These are phyloP conservation scores for Blepharisma japonicum DNA, from an alignment of 73 alveolate species.

Conservation along the genomic window DNA sequence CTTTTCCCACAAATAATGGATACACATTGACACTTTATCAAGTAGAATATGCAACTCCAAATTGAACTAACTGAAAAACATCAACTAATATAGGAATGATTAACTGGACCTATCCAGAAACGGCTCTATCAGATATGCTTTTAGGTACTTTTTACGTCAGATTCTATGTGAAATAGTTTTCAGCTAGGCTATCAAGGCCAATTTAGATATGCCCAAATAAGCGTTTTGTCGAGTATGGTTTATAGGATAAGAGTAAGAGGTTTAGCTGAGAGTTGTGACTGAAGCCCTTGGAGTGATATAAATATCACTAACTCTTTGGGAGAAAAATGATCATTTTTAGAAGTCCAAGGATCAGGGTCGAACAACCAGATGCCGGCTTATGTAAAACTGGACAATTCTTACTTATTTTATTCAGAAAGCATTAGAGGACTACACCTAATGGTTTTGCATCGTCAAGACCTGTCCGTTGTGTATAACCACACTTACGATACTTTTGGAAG, in stretches of 20 bases:
- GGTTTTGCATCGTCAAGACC: neutral
- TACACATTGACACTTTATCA: too few relatives aligned
- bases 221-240: neutral
- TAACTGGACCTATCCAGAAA: too few relatives aligned
- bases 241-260: conserved; percentile 5
- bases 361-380: neutral
- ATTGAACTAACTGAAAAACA: too few relatives aligned
- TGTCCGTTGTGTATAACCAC: neutral
- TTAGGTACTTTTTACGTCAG: too few relatives aligned
- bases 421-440: neutral
- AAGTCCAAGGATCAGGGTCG: conserved; percentile 8
- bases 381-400: neutral
- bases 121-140: too few relatives aligned
- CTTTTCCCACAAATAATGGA: too few relatives aligned
- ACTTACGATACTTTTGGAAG: neutral
- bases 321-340: neutral
- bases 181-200: too few relatives aligned
- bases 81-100: too few relatives aligned
- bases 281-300: conserved; percentile 17
- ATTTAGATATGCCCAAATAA: too few relatives aligned
- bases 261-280: neutral
- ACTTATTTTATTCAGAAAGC: neutral
- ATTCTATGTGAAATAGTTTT: too few relatives aligned
- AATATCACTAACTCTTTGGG: neutral
- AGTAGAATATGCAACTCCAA: too few relatives aligned